Base-by-base conservation (phyloP, 1,284 basidiomycete species). In the Bjerkandera adusta region DNA sequence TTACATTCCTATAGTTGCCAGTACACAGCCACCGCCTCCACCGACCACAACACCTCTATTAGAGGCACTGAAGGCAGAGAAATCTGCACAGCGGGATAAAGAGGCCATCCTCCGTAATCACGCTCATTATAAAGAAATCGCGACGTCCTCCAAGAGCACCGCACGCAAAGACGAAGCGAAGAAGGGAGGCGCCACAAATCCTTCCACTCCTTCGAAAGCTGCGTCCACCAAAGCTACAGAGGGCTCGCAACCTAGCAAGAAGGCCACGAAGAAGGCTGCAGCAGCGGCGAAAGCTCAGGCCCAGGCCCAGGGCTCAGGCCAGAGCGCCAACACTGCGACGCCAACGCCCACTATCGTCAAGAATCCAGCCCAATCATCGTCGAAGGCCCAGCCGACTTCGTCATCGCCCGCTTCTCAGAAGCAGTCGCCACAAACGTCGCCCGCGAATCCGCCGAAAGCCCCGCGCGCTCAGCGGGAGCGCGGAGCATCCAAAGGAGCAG, bases 31-130 rank as follows among this genome's bases (percentile, higher is more conserved):
- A 0, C 64, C 72, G 0, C 72, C 80, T 2, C 71, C 68, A 24
- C 86, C 89, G 1, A 91, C 84, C 49, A 86, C 87, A 0, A 96
- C 93, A 0, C 93, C 93, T 0, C 76, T 96, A 20, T 78, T 97
- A 26, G 92, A 94, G 57, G 90, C 92, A 2, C 77, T 97, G 45
- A 89, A 89, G 56, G 85, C 85, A 0, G 85, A 90, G 64, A 88
- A 85, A 59, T 75, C 75, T 4, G 83, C 84, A 0, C 75, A 81
- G 56, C 82, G 79, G 52, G 85, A 88, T 59, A 85, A 81, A 57
- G 83, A 85, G 51, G 70, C 79, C 15, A 84, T 83, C 52, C 69
- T 81, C 22, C 79, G 83, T 27, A 83, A 77, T 45, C 82, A 85
- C 24, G 75, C 82, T 0, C 83, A 85, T 61, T 85, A 85, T 66